A percentile compares a stretch with the other conserved stretches of the same genome.
These are phyloP conservation scores for Dactylonectria macrodidyma DNA, from an alignment of 2,329 filamentous ascomycete genomes.

Conservation along the genomic window DNA sequence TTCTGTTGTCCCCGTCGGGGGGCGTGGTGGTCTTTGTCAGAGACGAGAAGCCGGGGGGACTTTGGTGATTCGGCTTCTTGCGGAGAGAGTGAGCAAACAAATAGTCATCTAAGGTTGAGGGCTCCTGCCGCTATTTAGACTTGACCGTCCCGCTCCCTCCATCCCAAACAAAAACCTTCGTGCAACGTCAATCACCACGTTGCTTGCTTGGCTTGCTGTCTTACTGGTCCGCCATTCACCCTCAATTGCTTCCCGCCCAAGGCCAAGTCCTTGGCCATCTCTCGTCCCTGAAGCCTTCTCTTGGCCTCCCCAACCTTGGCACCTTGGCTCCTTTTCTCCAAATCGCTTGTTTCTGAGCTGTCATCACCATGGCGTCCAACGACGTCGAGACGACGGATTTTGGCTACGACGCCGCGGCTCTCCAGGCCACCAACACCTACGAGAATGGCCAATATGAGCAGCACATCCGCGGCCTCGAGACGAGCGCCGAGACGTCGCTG, in stretches of 20 bases:
- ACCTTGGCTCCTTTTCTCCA: background rate
- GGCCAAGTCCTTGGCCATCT: background rate
- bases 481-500: slow-evolving; percentile 62
- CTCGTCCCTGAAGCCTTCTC: too few species aligned
- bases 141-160: too few species aligned
- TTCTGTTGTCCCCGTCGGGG: too few species aligned
- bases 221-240: too few species aligned
- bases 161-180: too few species aligned
- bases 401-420: slow-evolving; percentile 39
- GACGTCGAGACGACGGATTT: slow-evolving; percentile 47
- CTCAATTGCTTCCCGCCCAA: background rate
- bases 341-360: background rate
- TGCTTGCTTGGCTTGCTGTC: slow-evolving; percentile 11
- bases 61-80: too few species aligned
- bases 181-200: too few species aligned
- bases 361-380: slow-evolving; percentile 29
- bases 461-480: slow-evolving; percentile 65
- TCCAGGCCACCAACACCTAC: background rate
- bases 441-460: background rate
- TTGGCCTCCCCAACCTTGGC: background rate
- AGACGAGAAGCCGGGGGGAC: too few species aligned
- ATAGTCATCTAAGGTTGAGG: too few species aligned
- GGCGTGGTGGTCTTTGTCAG: too few species aligned
- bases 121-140: too few species aligned
- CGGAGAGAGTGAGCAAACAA: too few species aligned